These are phyloP conservation scores for Tritrichomonas musculus DNA, from an alignment of 208 protist species.

Conservation along the genomic window DNA sequence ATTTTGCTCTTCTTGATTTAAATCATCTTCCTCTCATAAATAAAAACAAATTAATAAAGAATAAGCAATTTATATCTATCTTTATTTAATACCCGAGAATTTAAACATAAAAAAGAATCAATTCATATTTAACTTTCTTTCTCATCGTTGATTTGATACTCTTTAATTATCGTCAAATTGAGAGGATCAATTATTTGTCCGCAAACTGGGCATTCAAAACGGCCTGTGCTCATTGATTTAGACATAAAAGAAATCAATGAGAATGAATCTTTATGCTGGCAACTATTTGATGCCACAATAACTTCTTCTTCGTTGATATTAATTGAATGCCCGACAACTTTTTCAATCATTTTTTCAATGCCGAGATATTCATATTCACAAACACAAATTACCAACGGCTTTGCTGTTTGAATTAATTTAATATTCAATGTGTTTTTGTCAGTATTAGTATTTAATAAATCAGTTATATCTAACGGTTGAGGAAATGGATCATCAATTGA, in stretches of 20 bases:
- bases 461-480: not conserved
- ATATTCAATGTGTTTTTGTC: not conserved
- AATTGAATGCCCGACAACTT: not conserved
- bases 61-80: too few species aligned
- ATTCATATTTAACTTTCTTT: too few species aligned
- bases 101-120: too few species aligned
- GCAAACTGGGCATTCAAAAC: constrained; percentile 2
- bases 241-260: not conserved
- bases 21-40: too few species aligned
- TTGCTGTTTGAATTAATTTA: not conserved
- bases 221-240: not conserved
- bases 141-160: too few species aligned
- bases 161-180: too few species aligned
- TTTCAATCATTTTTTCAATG: not conserved
- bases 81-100: too few species aligned
- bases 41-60: too few species aligned
- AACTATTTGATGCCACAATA: not conserved
- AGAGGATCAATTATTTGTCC: too few species aligned
- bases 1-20: too few species aligned
- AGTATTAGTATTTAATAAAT: not conserved
- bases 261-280: not conserved
- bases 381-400: not conserved
- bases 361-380: not conserved
- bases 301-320: not conserved
- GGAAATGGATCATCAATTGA: not conserved